A percentile compares a stretch with the other conserved stretches of the same genome.
These are phyloP conservation scores for Diaporthe australafricana DNA, from an alignment of 2,329 filamentous ascomycete genomes.

Conservation along the genomic window DNA sequence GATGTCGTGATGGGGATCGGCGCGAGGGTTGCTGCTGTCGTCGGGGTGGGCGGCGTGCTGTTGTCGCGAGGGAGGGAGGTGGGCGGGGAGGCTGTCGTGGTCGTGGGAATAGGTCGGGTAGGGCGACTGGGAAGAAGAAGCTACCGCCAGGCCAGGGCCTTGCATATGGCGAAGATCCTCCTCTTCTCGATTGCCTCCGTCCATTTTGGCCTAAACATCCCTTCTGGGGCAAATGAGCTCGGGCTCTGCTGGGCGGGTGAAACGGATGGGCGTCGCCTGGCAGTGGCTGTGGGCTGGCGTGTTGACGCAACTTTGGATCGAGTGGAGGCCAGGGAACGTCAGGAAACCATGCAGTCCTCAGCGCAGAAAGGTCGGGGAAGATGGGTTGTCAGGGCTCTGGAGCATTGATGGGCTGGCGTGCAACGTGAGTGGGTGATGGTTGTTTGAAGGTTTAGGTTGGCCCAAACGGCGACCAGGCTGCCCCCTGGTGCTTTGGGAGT, in stretches of 20 bases:
- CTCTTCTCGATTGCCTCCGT: slow-evolving; percentile 58
- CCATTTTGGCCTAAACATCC: slow-evolving; percentile 59
- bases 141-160: slow-evolving; percentile 46
- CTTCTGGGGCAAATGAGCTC: slow-evolving; percentile 40
- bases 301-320: slow-evolving; percentile 30
- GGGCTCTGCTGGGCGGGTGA: slow-evolving; percentile 32
- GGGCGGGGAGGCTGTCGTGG: slow-evolving; percentile 42
- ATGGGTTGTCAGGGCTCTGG: slow-evolving; percentile 49
- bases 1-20: slow-evolving; percentile 29
- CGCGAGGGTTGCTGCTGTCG: slow-evolving; percentile 40
- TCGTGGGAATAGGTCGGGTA: slow-evolving; percentile 44
- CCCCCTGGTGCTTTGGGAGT: slow-evolving; percentile 18
- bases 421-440: slow-evolving; percentile 48
- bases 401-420: slow-evolving; percentile 61
- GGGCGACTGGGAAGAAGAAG: slow-evolving; percentile 46
- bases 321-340: slow-evolving; percentile 45
- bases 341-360: slow-evolving; percentile 55
- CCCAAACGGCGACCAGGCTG: slow-evolving; percentile 34
- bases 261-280: slow-evolving; percentile 32
- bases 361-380: slow-evolving; percentile 32
- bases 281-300: slow-evolving; percentile 28
- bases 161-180: slow-evolving; percentile 48
- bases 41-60: slow-evolving; percentile 43
- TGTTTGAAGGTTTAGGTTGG: slow-evolving; percentile 39
- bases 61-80: slow-evolving; percentile 37